Evolutionary conservation across 2,329 filamentous ascomycete genomes (phyloP), one percentile per base, ranked within the genome.

Genomic region (Aspergillus vadensis): DNA sequence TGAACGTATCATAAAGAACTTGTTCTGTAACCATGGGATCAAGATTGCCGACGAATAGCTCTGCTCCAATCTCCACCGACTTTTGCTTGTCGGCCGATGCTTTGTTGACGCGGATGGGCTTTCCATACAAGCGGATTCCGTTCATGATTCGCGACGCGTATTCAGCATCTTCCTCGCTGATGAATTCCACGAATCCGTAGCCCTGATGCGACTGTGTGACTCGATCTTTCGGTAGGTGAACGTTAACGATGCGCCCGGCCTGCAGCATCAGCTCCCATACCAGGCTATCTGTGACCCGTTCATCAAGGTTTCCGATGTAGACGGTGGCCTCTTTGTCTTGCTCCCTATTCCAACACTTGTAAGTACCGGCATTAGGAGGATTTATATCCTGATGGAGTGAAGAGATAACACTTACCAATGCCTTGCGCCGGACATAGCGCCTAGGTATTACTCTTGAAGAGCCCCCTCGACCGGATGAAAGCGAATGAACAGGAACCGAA

Each of bases 261-360:
- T 99, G 95, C 58, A 97, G 88, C 92, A 98, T 98, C 71, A 99
- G 85, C 82, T 99, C 95, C 89, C 95, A 97, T 68, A 99, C 88
- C 68, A 97, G 85, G 69, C 90, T 88, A 74, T 97, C 92, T 50
- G 89, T 90, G 67, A 95, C 91, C 76, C 95, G 92, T 82, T 99
- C 95, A 81, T 99, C 95, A 72, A 99, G 92, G 77, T 98, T 98
- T 74, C 95, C 95, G 69, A 98, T 91, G 78, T 99, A 99, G 76
- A 98, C 91, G 44, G 95, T 98, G 69, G 92, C 92, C 80, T 98
- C 94, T 79, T 97, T 97, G 79, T 98, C 94, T 82, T 98, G 94
- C 76, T 97, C 92, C 91, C 90, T 93, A 67, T 17, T n/a, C 39
- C 14, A 14, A n/a, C 14, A 23, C 3, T 71, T 63, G 65, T 50